Conservation (phyloP, 2,329 filamentous ascomycete genomes). For the Meredithiella fracta region DNA sequence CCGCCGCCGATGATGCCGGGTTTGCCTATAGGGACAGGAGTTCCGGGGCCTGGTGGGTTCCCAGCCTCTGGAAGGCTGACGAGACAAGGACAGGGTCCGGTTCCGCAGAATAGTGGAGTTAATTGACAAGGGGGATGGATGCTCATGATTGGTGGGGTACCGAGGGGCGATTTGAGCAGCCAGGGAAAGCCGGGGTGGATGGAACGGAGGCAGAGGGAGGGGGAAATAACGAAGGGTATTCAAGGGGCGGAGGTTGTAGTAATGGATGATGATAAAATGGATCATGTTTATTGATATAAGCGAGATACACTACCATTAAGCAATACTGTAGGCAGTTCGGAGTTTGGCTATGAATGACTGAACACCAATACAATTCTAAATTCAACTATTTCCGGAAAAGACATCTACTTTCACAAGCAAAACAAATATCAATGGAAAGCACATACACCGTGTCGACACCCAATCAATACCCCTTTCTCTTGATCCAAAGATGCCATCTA, state of each 20-base stretch:
- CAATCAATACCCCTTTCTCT: background rate
- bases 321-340: too few relatives aligned
- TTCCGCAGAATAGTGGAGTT: too few relatives aligned
- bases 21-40: constrained; percentile 15
- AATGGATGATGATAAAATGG: too few relatives aligned
- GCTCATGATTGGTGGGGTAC: background rate
- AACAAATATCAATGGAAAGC: too few relatives aligned
- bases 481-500: background rate
- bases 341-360: background rate
- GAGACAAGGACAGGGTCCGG: too few relatives aligned
- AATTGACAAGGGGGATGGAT: too few relatives aligned
- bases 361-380: constrained; percentile 1
- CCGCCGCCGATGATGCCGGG: constrained; percentile 21
- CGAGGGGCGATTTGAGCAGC: background rate
- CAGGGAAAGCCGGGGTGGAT: background rate
- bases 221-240: too few relatives aligned
- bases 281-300: too few relatives aligned
- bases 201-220: background rate
- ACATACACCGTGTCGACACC: background rate
- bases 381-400: background rate
- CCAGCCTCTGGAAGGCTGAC: too few relatives aligned
- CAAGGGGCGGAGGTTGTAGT: too few relatives aligned
- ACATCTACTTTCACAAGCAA: too few relatives aligned
- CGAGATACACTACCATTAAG: too few relatives aligned
- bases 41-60: constrained; percentile 6